Evolutionary conservation across 169 alveolate species (phyloP).

Genomic region (Blepharisma undulans): DNA sequence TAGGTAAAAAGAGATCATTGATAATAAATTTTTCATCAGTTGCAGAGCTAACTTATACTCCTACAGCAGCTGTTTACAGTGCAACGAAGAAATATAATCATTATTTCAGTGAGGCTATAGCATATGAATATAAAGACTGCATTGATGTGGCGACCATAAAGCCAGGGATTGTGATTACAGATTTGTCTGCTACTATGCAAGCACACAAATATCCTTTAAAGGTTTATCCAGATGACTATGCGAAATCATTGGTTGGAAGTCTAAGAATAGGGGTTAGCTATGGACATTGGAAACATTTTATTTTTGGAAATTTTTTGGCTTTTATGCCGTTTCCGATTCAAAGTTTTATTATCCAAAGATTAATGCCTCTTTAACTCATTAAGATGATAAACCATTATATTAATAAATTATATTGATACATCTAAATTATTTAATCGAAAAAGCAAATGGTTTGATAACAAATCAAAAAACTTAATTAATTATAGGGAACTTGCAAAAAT

Average conservation of each 20-base stretch:
- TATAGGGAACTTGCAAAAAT: background rate
- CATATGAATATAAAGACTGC: background rate
- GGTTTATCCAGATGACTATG: background rate
- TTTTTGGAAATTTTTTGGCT: background rate
- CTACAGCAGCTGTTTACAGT: background rate
- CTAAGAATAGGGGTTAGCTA: background rate
- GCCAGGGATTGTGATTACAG: background rate
- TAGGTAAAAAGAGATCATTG: background rate
- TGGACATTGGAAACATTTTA: constrained; percentile 31
- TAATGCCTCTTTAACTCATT: background rate
- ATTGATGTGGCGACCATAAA: background rate
- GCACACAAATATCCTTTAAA: background rate
- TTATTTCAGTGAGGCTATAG: background rate
- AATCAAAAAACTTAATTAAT: background rate
- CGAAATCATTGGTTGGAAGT: background rate
- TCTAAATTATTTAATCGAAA: too few species aligned
- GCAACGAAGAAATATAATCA: constrained; percentile 7
- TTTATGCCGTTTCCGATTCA: background rate
- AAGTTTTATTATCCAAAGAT: background rate
- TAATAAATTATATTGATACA: too few species aligned
- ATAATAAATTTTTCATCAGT: constrained; percentile 6
- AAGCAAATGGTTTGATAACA: background rate
- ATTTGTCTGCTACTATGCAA: background rate
- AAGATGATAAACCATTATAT: too few species aligned
- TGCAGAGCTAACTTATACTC: background rate